Evolutionary conservation across 2,329 filamentous ascomycete genomes (phyloP).

Genomic region (Canariomyces notabilis): DNA sequence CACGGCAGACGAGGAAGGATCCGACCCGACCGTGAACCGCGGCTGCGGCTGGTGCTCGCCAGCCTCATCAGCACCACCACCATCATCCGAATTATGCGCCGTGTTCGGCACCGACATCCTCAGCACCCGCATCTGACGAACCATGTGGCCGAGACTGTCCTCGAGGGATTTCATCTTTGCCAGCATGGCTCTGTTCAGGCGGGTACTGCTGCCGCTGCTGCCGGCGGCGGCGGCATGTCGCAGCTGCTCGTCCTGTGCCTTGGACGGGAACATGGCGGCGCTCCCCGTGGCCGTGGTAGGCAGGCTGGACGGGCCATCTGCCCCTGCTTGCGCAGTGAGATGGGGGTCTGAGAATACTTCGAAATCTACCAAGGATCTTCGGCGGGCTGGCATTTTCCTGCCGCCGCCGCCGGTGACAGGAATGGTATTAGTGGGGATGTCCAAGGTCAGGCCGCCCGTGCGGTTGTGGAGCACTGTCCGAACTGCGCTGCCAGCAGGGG

Average conservation of each 20-base stretch:
- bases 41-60: slow-evolving; percentile 20
- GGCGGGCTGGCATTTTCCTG: slow-evolving; percentile 32
- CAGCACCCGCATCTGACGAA: slow-evolving; percentile 69
- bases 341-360: slow-evolving; percentile 70
- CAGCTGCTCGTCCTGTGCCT: too few relatives aligned
- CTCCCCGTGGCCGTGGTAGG: slow-evolving; percentile 45
- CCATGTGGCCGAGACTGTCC: slow-evolving; percentile 83
- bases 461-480: slow-evolving; percentile 54
- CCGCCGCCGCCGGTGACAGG: neutral
- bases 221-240: too few relatives aligned
- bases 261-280: neutral
- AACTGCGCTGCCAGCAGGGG: slow-evolving; percentile 39
- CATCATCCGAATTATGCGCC: slow-evolving; percentile 43
- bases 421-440: slow-evolving; percentile 36
- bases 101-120: slow-evolving; percentile 43
- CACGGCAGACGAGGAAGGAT: slow-evolving; percentile 2
- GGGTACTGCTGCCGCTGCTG: slow-evolving; percentile 43
- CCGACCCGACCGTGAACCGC: slow-evolving; percentile 7
- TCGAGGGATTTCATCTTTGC: slow-evolving; percentile 91
- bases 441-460: slow-evolving; percentile 47
- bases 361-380: slow-evolving; percentile 62
- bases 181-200: slow-evolving; percentile 75
- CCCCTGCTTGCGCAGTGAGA: too few relatives aligned
- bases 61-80: neutral
- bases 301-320: slow-evolving; percentile 67